Evolutionary conservation across 306 rosid genomes (phyloP).

Genomic region (Crataegus laevigata): DNA sequence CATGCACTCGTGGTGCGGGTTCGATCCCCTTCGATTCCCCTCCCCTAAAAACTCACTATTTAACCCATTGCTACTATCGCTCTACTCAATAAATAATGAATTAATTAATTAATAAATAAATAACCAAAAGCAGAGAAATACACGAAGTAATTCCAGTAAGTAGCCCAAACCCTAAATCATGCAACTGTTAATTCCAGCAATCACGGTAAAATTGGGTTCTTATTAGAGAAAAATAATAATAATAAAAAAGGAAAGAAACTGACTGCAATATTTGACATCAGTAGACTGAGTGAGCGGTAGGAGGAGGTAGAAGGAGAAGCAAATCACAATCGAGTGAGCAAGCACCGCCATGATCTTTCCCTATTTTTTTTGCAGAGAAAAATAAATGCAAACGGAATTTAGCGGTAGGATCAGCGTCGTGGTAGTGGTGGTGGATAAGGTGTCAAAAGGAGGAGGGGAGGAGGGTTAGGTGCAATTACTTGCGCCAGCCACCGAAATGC

Average conservation of each 20-base stretch:
- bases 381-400: background rate
- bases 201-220: background rate
- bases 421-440: background rate
- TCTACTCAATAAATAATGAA: no score
- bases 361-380: background rate
- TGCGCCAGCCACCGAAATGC: background rate
- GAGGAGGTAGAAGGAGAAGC: slow-evolving; percentile 29
- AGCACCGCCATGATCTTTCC: slow-evolving; percentile 30
- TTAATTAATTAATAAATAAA: no score
- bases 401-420: background rate
- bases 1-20: no score
- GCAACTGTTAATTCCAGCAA: no score
- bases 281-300: slow-evolving; percentile 33
- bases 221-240: background rate
- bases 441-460: background rate
- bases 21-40: no score
- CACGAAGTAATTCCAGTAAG: no score
- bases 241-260: slow-evolving; percentile 4
- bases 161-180: background rate
- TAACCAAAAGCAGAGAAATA: no score
- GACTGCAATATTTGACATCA: slow-evolving; percentile 58
- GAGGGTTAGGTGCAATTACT: background rate
- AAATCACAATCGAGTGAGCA: slow-evolving; percentile 23
- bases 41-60: no score
- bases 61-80: no score